Conservation (phyloP, 2,329 filamentous ascomycete species). For the Trichoderma sp. region DNA sequence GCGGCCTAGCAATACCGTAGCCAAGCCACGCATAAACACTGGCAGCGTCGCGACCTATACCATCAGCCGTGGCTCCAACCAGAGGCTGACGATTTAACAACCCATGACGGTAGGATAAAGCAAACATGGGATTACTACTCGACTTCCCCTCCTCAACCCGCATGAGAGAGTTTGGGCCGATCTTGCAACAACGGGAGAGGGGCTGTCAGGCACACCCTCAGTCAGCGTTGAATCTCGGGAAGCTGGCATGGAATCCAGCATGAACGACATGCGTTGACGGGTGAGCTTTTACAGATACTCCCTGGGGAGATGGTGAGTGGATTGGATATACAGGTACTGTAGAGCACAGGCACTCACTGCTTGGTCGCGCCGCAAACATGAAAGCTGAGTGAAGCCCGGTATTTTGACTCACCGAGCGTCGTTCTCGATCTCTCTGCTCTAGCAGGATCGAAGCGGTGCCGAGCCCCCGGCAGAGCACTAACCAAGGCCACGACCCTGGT, state of each 20-base stretch:
- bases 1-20: constrained; percentile 1
- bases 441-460: constrained; percentile 24
- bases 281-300: neutral
- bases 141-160: constrained; percentile 3
- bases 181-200: constrained; percentile 22
- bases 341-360: neutral
- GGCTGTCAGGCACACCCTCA: constrained; percentile 22
- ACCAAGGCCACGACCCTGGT: neutral
- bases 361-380: neutral
- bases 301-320: neutral
- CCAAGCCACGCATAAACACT: constrained; percentile 18
- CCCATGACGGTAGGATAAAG: neutral
- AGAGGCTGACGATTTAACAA: constrained; percentile 11
- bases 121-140: constrained; percentile 16
- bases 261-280: neutral
- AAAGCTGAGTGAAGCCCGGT: constrained; percentile 8
- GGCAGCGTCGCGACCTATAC: constrained; percentile 21
- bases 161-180: constrained; percentile 23
- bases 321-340: neutral
- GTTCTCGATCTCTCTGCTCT: constrained; percentile 16
- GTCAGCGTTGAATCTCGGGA: neutral
- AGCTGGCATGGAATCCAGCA: neutral
- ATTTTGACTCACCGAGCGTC: constrained; percentile 17
- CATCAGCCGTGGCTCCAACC: constrained; percentile 7
- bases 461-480: constrained; percentile 24